Evolutionary conservation across 2,329 filamentous ascomycete species (phyloP), one percentile per base, ranked within the genome.

Genomic region (Nannizzia gypsea): DNA sequence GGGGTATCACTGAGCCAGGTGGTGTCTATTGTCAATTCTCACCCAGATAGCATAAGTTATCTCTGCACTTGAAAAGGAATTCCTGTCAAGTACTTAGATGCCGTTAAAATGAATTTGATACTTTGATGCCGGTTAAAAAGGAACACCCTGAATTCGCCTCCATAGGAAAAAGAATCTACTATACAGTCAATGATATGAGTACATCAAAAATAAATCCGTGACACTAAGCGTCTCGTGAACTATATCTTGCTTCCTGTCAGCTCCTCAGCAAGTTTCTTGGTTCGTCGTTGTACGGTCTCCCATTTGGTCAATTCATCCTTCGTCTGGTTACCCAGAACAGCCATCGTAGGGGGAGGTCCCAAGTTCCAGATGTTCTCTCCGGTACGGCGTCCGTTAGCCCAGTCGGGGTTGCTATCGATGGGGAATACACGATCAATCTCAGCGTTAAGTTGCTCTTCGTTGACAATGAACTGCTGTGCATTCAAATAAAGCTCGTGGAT

Each of bases 401-500:
- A 76, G 44, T 70, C 72, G 24, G 67, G 65, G 63, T 74, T 74
- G 75, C 71, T 74, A 63, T 83, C 79, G 26, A 84, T 83, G 15
- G 83, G 81, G 74, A 96, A 99, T n/a, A 86, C 79, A 63, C 80
- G 76, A 22, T 95, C 87, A 60, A 96, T 85, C 64, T 84, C 81
- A 15, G 78, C 78, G 66, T 88, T 81, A 36, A 99, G 81, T 71
- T 95, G 86, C 57, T 80, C 76, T 71, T 95, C 90, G 24, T 81
- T 85, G 17, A 90, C 85, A 70, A 99, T 96, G 75, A 97, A 99
- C 42, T 83, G 78, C 26, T 87, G 83, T 3, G 93, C 90, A 66
- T 90, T 88, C 76, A 93, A 88, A 75, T 99, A 99, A 11, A 99
- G 81, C 61, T 89, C 85, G 74, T 96, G 89, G 31, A 99, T 76